These are phyloP conservation scores for Drosera capensis DNA, from an alignment of 148 eudicot species.

Conservation along the genomic window DNA sequence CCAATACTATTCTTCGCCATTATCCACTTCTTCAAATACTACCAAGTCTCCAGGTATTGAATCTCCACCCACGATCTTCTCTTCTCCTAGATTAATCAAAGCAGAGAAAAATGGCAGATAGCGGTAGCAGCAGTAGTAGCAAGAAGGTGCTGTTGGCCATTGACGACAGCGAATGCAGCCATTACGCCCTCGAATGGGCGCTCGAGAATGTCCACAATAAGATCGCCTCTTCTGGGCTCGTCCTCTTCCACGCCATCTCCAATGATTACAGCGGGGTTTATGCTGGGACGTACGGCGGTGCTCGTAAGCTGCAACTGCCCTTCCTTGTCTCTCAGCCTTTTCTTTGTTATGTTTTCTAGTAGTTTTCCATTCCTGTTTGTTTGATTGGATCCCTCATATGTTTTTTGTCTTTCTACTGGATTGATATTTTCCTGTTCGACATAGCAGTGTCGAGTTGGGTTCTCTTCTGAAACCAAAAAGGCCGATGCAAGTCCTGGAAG, in stretches of 20 bases:
- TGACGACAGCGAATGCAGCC: constrained; percentile 42
- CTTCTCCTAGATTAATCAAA: no score
- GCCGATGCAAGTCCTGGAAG: not conserved
- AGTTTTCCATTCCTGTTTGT: no score
- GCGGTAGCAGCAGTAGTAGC: constrained; percentile 8
- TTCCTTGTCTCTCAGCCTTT: not conserved
- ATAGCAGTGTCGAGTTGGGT: not conserved
- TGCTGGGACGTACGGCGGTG: constrained; percentile 33
- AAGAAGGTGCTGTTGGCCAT: constrained; percentile 43
- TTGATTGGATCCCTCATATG: not conserved
- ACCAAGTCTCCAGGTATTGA: no score
- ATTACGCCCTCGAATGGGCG: constrained; percentile 37
- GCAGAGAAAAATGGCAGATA: no score
- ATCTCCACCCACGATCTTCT: no score
- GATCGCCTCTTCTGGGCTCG: constrained; percentile 15
- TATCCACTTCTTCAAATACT: no score
- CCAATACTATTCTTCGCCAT: no score
- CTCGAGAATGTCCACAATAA: constrained; percentile 19
- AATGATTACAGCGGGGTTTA: constrained; percentile 24
- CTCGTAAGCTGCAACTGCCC: constrained; percentile 18
- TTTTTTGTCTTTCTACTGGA: no score
- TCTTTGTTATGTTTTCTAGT: not conserved
- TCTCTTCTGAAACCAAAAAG: not conserved
- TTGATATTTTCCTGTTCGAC: no score
- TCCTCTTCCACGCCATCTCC: constrained; percentile 32